Percentiles rank a stretch among this genome's conserved stretches.
These are phyloP conservation scores for Dacryopinax primogenitus DNA, from an alignment of 768 basidiomycete species.

Conservation along the genomic window DNA sequence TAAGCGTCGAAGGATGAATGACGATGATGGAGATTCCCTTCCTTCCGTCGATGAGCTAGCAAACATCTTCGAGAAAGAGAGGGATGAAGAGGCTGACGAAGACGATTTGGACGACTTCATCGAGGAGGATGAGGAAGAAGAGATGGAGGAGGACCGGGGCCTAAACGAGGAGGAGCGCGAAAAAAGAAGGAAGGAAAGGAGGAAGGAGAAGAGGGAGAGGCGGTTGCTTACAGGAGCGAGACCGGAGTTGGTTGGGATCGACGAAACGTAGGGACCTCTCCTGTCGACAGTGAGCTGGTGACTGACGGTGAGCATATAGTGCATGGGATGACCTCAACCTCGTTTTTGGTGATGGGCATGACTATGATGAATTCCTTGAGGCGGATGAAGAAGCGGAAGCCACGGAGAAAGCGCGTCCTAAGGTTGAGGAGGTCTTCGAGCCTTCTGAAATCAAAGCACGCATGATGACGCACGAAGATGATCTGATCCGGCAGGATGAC, in stretches of 20 bases:
- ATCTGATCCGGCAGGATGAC: slow-evolving; percentile 77
- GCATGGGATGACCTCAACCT: slow-evolving; percentile 93
- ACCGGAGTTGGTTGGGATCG: slow-evolving; percentile 65
- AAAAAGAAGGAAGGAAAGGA: slow-evolving; percentile 54
- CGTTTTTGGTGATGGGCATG: slow-evolving; percentile 91
- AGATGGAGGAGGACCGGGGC: slow-evolving; percentile 39
- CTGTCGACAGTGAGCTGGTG: slow-evolving; percentile 10
- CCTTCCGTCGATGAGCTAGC: slow-evolving; percentile 39
- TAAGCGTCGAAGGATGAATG: slow-evolving; percentile 49
- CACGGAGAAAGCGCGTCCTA: slow-evolving; percentile 59
- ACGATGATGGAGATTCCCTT: slow-evolving; percentile 62
- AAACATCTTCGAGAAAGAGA: slow-evolving; percentile 27
- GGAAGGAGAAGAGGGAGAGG: slow-evolving; percentile 51
- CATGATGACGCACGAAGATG: slow-evolving; percentile 84
- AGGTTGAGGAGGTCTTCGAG: slow-evolving; percentile 88
- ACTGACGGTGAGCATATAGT: slow-evolving; percentile 34
- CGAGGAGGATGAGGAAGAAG: slow-evolving; percentile 37
- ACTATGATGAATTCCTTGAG: slow-evolving; percentile 87
- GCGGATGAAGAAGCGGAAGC: slow-evolving; percentile 52
- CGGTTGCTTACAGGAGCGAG: slow-evolving; percentile 53
- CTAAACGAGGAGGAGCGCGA: slow-evolving; percentile 68
- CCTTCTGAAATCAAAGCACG: slow-evolving; percentile 87
- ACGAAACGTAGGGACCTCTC: slow-evolving; percentile 58
- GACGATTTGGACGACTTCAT: slow-evolving; percentile 69
- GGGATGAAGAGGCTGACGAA: slow-evolving; percentile 60